Evolutionary conservation across 768 basidiomycete genomes (phyloP), one percentile per base, ranked within the genome.

Genomic region (Cystobasidium tubakii): DNA sequence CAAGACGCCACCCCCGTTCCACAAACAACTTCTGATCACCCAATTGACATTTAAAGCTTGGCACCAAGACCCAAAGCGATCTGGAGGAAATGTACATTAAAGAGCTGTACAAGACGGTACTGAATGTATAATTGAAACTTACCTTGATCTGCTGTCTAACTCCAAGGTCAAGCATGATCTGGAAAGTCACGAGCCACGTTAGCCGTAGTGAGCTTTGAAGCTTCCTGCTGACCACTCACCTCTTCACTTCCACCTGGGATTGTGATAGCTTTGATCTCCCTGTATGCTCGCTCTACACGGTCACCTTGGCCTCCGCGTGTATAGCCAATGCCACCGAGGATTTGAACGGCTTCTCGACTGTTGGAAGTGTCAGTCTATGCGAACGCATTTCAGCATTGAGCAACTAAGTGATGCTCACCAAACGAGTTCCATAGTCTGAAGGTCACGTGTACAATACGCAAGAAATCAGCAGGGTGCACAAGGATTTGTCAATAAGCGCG

Each of bases 291-390:
- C 42, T 79, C 77, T 29, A 79, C 44, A 12, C 75, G 53, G 64
- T 78, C 77, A 17, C 76, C 79, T n/a, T 63, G 21, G 2, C 75
- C 75, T 13, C 78, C 77, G 0, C 62, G 23, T 12, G 77, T 77
- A 60, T 76, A 76, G 12, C 31, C 77, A n/a, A 79, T 75, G 6
- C 79, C 79, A 19, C 79, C 79, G 12, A 79, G 42, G 64, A 78
- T 67, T 50, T 79, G 79, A 0, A 76, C 76, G 0, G 79, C 77
- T 65, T 78, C 77, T 19, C 73, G 65, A 31, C 73, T 72, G 55
- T 33, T 62, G 2, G 2, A 55, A n/a, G n/a, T n/a, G n/a, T n/a
- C n/a, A n/a, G n/a, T n/a, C n/a, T n/a, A n/a, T n/a, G n/a, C n/a
- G 17, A 21, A 7, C 7, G 23, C 25, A n/a, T n/a, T 17, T 55